A percentile compares a stretch with the other conserved stretches of the same genome.
These are phyloP conservation scores for Neospermospora avenae DNA, from an alignment of 2,329 filamentous ascomycete species.

Conservation along the genomic window DNA sequence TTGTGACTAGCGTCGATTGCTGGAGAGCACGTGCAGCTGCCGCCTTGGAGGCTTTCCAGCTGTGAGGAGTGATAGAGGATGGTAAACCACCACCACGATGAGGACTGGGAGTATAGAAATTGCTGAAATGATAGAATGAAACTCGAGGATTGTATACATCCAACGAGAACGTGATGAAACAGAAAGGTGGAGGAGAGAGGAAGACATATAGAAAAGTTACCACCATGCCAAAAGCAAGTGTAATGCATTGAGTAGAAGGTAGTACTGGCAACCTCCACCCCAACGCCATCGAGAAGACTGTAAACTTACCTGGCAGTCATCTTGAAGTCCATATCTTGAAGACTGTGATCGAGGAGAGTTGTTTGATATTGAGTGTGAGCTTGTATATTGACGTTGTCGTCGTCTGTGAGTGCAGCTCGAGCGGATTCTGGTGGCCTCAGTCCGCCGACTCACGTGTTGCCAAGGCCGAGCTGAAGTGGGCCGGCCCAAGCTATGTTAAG, in stretches of 20 bases:
- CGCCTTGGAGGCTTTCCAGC: background rate
- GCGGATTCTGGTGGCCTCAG: constrained; percentile 10
- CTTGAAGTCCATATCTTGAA: constrained; percentile 3
- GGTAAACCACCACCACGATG: constrained; percentile 13
- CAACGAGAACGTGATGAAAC: constrained; percentile 10
- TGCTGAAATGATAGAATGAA: constrained; percentile 4
- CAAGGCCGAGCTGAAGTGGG: too few relatives aligned
- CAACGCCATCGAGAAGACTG: constrained; percentile 20
- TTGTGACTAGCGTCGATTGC: constrained; percentile 16
- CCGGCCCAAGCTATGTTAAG: too few relatives aligned
- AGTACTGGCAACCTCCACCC: constrained; percentile 22
- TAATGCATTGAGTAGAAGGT: constrained; percentile 5
- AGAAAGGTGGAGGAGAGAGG: constrained; percentile 11
- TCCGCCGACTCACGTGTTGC: constrained; percentile 2
- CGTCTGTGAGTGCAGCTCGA: background rate
- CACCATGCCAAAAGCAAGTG: background rate
- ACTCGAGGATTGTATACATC: background rate
- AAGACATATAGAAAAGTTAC: constrained; percentile 9
- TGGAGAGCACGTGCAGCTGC: constrained; percentile 16
- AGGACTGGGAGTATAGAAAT: background rate
- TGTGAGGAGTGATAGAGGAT: constrained; percentile 7
- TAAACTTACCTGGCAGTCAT: constrained; percentile 16
- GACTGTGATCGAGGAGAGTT: constrained; percentile 17
- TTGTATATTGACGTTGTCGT: constrained; percentile 14
- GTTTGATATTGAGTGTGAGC: constrained; percentile 22